Evolutionary conservation across 1,284 basidiomycete genomes (phyloP), one percentile per base, ranked within the genome.

Genomic region (Inonotus hispidus): DNA sequence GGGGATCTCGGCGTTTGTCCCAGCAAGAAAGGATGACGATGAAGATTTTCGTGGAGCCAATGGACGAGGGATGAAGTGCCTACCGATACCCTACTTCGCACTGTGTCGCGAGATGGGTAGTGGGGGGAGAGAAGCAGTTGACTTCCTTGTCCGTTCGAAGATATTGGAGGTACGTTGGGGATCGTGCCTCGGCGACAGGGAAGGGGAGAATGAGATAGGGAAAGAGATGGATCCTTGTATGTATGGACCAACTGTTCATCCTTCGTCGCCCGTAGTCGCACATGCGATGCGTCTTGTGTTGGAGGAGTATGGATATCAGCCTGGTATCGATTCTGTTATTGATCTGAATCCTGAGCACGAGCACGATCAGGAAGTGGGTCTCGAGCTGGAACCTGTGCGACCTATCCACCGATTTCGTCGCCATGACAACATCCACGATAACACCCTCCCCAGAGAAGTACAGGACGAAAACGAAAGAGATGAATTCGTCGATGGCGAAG

Each of bases 211-310:
- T 70, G 59, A 71, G 64, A 68, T 70, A 55, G 19, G 6, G 29
- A 72, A 74, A 25, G 76, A 73, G 32, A 75, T 76, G 23, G 75
- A 78, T 53, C 76, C 88, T 32, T 8, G 32, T 32, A 32, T 32
- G 32, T 32, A 32, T 52, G 88, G 88, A 1, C 89, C 90, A 10
- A 85, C 85, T 70, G 69, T 92, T 59, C 77, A 88, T 29, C 85
- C 90, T 8, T 80, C 82, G 21, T 88, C 89, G 2, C 89, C 90
- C 1, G 87, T 92, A 61, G 87, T 92, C 82, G 76, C 84, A 27
- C 88, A 77, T 70, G 90, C 90, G 52, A 92, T 92, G 88, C 76
- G 82, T 54, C 83, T 87, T 68, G 90, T 92, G 13, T 81, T 92
- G 23, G 79, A 82, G 68, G 90, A 92, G 72, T 90, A 90, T 65